A percentile compares a stretch with the other conserved stretches of the same genome.
Conservation (phyloP, 208 protist genomes). For the Wallacemonas sp. region DNA sequence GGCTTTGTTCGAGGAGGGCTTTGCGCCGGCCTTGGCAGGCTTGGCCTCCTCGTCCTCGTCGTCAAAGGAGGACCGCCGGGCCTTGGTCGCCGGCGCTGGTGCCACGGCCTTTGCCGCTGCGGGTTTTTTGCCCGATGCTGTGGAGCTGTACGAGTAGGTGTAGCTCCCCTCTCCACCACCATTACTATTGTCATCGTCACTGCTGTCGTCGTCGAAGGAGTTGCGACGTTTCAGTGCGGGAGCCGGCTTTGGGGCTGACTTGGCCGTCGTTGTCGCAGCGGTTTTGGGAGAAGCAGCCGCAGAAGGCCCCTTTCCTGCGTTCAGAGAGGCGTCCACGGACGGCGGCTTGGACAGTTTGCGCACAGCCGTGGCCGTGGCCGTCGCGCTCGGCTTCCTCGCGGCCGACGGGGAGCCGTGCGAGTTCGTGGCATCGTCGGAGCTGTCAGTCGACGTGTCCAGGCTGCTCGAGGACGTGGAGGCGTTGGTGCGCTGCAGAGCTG, state of each 20-base stretch:
- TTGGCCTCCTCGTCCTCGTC: slow-evolving; percentile 25
- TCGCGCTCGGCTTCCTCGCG: background rate
- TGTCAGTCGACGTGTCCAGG: too few species aligned
- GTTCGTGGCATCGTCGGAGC: too few species aligned
- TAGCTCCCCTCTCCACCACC: slow-evolving; percentile 8
- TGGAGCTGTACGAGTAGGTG: slow-evolving; percentile 24
- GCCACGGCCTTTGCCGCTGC: background rate
- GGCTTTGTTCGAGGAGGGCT: background rate
- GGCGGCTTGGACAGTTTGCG: background rate
- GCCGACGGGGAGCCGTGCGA: background rate
- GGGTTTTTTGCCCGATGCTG: background rate
- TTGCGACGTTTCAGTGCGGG: slow-evolving; percentile 8
- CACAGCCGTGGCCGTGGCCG: background rate
- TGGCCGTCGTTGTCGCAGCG: background rate
- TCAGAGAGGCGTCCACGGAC: background rate
- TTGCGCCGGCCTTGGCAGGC: background rate
- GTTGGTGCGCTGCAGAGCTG: too few species aligned
- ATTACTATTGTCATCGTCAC: background rate
- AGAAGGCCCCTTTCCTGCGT: background rate
- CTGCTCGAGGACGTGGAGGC: too few species aligned
- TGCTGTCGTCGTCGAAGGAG: slow-evolving; percentile 31
- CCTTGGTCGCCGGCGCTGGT: background rate
- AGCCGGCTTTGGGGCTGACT: background rate
- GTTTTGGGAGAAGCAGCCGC: background rate
- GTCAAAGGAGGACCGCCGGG: slow-evolving; percentile 33